These are phyloP conservation scores for Syzygium malaccense DNA, from an alignment of 441 rosid genomes.

Conservation along the genomic window DNA sequence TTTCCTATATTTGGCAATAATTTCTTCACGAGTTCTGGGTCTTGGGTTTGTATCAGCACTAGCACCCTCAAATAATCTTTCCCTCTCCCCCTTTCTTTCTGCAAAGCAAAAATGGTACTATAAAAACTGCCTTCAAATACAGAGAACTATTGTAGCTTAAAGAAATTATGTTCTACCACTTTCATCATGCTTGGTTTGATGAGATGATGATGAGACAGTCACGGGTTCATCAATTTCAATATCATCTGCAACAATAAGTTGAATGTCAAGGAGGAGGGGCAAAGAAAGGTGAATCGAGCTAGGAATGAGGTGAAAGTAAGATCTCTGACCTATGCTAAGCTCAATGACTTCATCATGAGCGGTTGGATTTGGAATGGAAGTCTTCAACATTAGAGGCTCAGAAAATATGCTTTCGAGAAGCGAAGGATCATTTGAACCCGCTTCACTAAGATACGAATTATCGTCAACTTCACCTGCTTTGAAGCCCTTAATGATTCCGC, in stretches of 20 bases:
- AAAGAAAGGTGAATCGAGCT: slow-evolving; percentile 3
- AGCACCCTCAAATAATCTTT: slow-evolving; percentile 70
- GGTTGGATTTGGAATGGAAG: slow-evolving; percentile 15
- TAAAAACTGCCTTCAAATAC: slow-evolving; percentile 1
- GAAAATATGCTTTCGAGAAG: slow-evolving; percentile 62
- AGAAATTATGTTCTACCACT: slow-evolving; percentile 28
- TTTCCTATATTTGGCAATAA: slow-evolving; percentile 75
- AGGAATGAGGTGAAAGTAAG: not conserved
- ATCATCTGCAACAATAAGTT: slow-evolving; percentile 57
- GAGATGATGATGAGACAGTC: slow-evolving; percentile 25
- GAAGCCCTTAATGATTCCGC: slow-evolving; percentile 51
- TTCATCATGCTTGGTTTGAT: slow-evolving; percentile 27
- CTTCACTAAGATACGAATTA: slow-evolving; percentile 31
- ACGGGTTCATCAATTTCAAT: slow-evolving; percentile 60
- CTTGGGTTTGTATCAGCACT: slow-evolving; percentile 47
- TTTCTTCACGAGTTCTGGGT: slow-evolving; percentile 78
- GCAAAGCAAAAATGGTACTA: slow-evolving; percentile 18
- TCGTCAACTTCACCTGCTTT: slow-evolving; percentile 32
- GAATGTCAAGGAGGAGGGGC: not conserved
- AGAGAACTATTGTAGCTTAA: not conserved
- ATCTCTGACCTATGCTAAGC: slow-evolving; percentile 65
- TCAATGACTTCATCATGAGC: slow-evolving; percentile 32
- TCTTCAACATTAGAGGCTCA: slow-evolving; percentile 58
- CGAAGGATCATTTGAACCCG: slow-evolving; percentile 17
- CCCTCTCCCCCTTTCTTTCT: slow-evolving; percentile 52